A percentile compares a stretch with the other conserved stretches of the same genome.
phyloP scores from a whole-genome alignment of 441 rosid species.

The Bocquillonia castaneifolia region DNA sequence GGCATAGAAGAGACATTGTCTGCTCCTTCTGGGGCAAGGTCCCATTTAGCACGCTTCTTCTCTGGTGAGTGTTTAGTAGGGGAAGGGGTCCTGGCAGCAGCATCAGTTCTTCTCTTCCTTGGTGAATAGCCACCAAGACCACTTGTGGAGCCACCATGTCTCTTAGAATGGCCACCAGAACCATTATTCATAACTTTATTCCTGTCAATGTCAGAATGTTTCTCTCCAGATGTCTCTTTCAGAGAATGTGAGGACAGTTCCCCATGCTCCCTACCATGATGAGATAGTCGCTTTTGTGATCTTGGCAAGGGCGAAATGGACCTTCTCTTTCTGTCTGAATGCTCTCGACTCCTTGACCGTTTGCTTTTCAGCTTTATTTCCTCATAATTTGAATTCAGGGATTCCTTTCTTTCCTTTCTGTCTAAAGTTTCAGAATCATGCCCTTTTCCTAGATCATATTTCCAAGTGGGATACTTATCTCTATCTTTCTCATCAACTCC shows the following conservation, averaged over 20 bases:
- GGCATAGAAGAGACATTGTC: conserved; percentile 30
- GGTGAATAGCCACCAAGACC: conserved; percentile 95
- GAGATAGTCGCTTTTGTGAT: conserved; percentile 39
- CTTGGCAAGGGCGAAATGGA: conserved; percentile 49
- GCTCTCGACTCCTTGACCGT: conserved; percentile 67
- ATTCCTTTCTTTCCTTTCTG: conserved; percentile 47
- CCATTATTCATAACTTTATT: conserved; percentile 41
- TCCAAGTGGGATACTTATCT: conserved; percentile 36
- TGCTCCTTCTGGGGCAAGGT: conserved; percentile 49
- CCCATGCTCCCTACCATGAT: conserved; percentile 41
- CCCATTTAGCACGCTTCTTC: conserved; percentile 78
- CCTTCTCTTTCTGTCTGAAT: conserved; percentile 44
- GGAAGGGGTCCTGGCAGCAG: conserved; percentile 61
- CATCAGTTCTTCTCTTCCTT: conserved; percentile 68
- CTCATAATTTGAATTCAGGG: conserved; percentile 39
- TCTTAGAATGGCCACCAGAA: conserved; percentile 43
- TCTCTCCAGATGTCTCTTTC: conserved; percentile 50
- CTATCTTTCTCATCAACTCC: conserved; percentile 39
- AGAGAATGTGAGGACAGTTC: conserved; percentile 34
- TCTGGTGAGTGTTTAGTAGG: conserved; percentile 66
- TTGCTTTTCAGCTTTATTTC: conserved; percentile 50
- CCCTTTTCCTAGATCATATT: conserved; percentile 44
- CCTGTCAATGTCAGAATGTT: conserved; percentile 40
- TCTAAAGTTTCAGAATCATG: conserved; percentile 41
- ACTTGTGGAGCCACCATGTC: conserved; percentile 51